Evolutionary conservation across 2,329 filamentous ascomycete genomes (phyloP), one percentile per base, ranked within the genome.

Genomic region (Pyricularia grisea): DNA sequence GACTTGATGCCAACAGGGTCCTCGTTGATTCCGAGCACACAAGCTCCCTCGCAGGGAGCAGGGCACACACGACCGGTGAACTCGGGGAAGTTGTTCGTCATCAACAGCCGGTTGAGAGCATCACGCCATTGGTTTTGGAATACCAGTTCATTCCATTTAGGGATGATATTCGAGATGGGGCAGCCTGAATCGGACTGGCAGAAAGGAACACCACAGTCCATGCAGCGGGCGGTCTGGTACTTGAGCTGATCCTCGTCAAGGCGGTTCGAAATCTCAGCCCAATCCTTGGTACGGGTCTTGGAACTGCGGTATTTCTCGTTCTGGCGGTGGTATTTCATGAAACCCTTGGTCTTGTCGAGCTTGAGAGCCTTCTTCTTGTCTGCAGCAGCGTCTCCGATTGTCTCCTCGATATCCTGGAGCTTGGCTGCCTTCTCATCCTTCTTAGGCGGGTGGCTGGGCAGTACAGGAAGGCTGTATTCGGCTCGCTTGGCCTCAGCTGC

Each of bases 61-160:
- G 94, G 94, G 80, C 94, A 98, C 70, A 97, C 94, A 83, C 94
- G 94, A 69, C 94, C 94, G 74, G 94, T 98, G 79, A 97, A 97
- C 78, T 98, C 94, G 4, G 94, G 94, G 85, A 98, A 97, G 82
- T 97, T 97, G 84, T 98, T 97, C 73, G 94, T 97, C 91, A 96
- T 94, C 68, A 97, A 84, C 12, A 98, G 85, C 70, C 93, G 88
- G 80, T 97, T 94, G 4, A 97, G 88, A 28, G 94, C 94, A 79
- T 97, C 94, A 74, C 89, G 87, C 94, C 94, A 98, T 72, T 96
- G 90, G 66, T 87, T 86, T 70, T 88, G 83, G 76, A 88, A 89
- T 0, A 96, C 87, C 10, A 97, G 72, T 71, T 97, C 93, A 69
- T 96, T 97, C 92, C 92, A 97, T 74, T 97, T 97, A 69, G 94